Base-by-base conservation (phyloP, 805 yeast species). In the Dipodascus geniculatus region DNA sequence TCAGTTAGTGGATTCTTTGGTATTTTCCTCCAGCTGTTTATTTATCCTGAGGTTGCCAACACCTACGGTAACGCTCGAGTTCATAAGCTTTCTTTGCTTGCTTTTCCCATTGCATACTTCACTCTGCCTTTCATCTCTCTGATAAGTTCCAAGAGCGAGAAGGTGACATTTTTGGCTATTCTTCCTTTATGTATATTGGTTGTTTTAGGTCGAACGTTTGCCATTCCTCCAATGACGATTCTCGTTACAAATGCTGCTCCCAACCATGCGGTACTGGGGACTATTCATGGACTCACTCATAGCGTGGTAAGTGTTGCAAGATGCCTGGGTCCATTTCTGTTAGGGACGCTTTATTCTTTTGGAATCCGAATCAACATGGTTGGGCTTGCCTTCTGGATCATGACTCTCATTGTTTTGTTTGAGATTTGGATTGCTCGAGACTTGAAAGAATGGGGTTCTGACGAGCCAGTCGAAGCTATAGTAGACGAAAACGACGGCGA, bases 1-100 rank as follows among this genome's bases (percentile, higher is more conserved):
- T 76, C 83, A 3, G 57, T 73, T 1, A 73, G 80, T 1, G 83
- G 83, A n/a, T 60, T 74, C n/a, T 65, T 76, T 42, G 83, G 82
- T 3, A 74, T 76, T n/a, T 57, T 75, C 44, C 66, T 77, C 47
- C 75, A 80, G 23, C 56, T 79, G 49, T 65, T 79, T 47, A 60
- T 78, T 2, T 79, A 75, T 62, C 84, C 84, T 1, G 63, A 65
- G 28, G 64, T 79, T 19, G 82, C 80, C 56, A 65, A 79, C 52
- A 67, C 66, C 52, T 71, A 71, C 55, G 74, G 74, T 44, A 71
- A 79, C 20, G 68, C 80, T 33, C 62, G 66, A 4, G 69, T 76
- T 19, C 78, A 72, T 60, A 67, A 76, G 50, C 53, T 66, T 1
- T 69, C 79, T 11, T 65, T 73, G 23, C 58, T 66, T 17, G 56